Evolutionary conservation across 169 alveolate genomes (phyloP).

Genomic region (Perkinsus marinus): DNA sequence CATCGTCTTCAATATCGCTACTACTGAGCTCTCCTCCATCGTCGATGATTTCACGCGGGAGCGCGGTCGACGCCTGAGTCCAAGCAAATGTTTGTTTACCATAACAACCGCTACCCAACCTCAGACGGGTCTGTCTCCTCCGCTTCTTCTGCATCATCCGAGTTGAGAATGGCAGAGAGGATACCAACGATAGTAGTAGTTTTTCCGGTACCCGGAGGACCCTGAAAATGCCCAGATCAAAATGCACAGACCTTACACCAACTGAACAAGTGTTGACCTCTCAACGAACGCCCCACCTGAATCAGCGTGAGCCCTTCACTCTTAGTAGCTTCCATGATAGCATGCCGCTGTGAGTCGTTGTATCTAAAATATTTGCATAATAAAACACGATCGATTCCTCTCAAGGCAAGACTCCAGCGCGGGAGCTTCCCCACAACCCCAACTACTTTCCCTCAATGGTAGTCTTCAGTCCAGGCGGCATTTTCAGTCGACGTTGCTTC

Average conservation of each 20-base stretch:
- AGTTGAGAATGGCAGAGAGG: constrained; percentile 28
- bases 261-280: too few species aligned
- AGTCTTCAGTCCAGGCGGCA: neutral
- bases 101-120: neutral
- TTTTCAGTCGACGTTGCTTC: neutral
- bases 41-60: neutral
- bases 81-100: neutral
- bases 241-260: too few species aligned
- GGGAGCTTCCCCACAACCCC: neutral
- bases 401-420: too few species aligned
- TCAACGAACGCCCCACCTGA: constrained; percentile 24
- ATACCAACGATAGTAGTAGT: constrained; percentile 39
- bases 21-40: neutral
- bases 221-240: neutral
- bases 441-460: neutral
- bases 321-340: constrained; percentile 30
- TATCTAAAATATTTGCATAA: neutral
- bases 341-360: constrained; percentile 22
- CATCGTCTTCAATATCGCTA: neutral
- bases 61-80: neutral
- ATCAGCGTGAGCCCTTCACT: constrained; percentile 35
- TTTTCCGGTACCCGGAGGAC: constrained; percentile 36
- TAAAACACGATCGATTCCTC: neutral
- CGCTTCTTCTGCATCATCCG: constrained; percentile 5
- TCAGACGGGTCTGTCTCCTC: neutral